Evolutionary conservation across 345 rosid genomes (phyloP).

Genomic region (Lenwebbia sp.): DNA sequence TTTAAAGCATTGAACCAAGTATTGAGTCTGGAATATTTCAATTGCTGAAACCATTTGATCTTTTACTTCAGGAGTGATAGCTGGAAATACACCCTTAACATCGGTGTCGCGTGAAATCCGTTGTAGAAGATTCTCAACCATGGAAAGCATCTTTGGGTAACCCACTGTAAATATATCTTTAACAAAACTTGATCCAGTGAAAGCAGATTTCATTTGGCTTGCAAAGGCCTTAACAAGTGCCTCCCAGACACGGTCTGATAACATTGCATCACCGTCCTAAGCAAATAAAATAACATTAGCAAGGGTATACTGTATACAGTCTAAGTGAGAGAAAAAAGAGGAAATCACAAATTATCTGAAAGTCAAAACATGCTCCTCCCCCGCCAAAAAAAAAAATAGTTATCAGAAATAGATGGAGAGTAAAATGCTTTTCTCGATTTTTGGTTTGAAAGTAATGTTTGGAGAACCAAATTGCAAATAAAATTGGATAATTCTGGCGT

Average conservation of each 20-base stretch:
- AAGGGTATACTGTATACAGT: constrained; percentile 1
- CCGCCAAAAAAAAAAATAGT: neutral
- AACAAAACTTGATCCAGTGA: constrained; percentile 94
- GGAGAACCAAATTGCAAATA: neutral
- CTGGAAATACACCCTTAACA: constrained; percentile 88
- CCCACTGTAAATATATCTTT: constrained; percentile 88
- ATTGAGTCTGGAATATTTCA: constrained; percentile 85
- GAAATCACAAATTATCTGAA: neutral
- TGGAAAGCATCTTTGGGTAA: constrained; percentile 82
- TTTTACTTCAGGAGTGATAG: constrained; percentile 66
- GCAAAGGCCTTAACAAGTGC: constrained; percentile 89
- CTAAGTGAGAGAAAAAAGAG: neutral
- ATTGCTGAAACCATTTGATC: constrained; percentile 71
- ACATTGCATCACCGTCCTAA: constrained; percentile 75
- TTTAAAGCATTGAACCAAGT: constrained; percentile 63
- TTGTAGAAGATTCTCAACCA: constrained; percentile 80
- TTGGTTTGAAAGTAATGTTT: neutral
- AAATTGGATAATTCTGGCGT: neutral
- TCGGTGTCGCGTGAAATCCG: constrained; percentile 74
- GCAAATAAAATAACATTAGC: constrained; percentile 15
- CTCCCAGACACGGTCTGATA: constrained; percentile 94
- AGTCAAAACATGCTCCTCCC: neutral
- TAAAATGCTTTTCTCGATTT: neutral
- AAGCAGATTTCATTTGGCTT: constrained; percentile 89
- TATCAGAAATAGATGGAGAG: neutral